These are phyloP conservation scores for Sclerotinia nivalis DNA, from an alignment of 2,329 filamentous ascomycete genomes.

Conservation along the genomic window DNA sequence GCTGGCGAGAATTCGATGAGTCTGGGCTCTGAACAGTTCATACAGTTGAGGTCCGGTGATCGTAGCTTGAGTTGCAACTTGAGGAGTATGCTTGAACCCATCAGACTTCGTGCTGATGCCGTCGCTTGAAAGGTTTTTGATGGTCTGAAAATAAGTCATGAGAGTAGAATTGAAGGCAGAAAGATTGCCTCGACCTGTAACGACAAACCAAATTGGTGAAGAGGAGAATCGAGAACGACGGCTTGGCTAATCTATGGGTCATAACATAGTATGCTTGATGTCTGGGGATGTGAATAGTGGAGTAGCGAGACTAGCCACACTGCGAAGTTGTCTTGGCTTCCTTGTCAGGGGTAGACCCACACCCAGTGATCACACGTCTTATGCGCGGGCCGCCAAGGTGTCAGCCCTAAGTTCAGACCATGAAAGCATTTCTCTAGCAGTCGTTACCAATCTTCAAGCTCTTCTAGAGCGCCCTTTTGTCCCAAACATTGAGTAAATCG, in stretches of 20 bases:
- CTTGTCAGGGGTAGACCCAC: neutral
- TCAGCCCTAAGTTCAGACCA: conserved; percentile 10
- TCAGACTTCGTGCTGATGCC: neutral
- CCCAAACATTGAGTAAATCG: neutral
- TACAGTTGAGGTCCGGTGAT: neutral
- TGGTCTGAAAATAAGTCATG: neutral
- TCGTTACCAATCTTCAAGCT: neutral
- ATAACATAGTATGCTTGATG: neutral
- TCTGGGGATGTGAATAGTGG: neutral
- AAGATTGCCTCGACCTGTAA: neutral
- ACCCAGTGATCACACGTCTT: conserved; percentile 9
- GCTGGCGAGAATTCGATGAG: neutral
- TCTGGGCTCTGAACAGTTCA: neutral
- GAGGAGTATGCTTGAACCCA: neutral
- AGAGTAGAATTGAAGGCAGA: neutral
- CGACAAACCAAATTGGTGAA: neutral
- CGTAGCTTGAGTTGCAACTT: neutral
- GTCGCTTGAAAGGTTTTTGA: neutral
- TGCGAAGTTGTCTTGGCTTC: conserved; percentile 1
- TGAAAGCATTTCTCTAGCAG: neutral
- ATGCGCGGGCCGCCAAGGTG: conserved; percentile 6
- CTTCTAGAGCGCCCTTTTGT: conserved; percentile 16
- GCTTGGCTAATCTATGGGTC: neutral
- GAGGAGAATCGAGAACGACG: neutral
- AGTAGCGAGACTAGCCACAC: conserved; percentile 11